Conservation (phyloP, 2,329 filamentous ascomycete species). For the Penicillium sp. region DNA sequence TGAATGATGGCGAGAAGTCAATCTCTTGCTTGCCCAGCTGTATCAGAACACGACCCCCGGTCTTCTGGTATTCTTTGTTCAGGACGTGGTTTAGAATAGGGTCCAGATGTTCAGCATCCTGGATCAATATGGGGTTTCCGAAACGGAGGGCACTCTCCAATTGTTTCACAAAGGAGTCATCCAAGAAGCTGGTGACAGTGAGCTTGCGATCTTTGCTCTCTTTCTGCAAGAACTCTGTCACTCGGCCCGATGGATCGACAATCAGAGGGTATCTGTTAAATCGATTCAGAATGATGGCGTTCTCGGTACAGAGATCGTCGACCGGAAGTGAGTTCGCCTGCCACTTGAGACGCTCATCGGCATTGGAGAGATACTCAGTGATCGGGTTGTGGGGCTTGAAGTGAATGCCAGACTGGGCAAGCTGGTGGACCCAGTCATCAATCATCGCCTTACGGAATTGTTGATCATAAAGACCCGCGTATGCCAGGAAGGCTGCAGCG, state of each 20-base stretch:
- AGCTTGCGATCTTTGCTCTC: conserved; percentile 89
- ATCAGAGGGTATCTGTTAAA: conserved; percentile 99
- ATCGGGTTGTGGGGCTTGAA: conserved; percentile 93
- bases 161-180: conserved; percentile 97
- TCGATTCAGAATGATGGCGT: conserved; percentile 92
- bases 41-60: conserved; percentile 93
- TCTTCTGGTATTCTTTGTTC: conserved; percentile 99
- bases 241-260: conserved; percentile 92
- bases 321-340: conserved; percentile 90
- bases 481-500: conserved; percentile 94
- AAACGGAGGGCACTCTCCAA: conserved; percentile 94
- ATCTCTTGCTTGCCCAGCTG: conserved; percentile 98
- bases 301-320: conserved; percentile 96
- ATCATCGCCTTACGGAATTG: conserved; percentile 97
- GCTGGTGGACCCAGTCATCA: conserved; percentile 93
- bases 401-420: conserved; percentile 84
- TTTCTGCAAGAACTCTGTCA: conserved; percentile 90
- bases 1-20: conserved; percentile 96
- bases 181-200: conserved; percentile 95
- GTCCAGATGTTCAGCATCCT: conserved; percentile 94
- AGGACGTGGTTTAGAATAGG: conserved; percentile 97
- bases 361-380: conserved; percentile 92
- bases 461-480: conserved; percentile 94
- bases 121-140: conserved; percentile 96
- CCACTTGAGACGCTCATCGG: conserved; percentile 91